Conservation (phyloP, 1,284 basidiomycete genomes). For the Malassezia sympodialis region DNA sequence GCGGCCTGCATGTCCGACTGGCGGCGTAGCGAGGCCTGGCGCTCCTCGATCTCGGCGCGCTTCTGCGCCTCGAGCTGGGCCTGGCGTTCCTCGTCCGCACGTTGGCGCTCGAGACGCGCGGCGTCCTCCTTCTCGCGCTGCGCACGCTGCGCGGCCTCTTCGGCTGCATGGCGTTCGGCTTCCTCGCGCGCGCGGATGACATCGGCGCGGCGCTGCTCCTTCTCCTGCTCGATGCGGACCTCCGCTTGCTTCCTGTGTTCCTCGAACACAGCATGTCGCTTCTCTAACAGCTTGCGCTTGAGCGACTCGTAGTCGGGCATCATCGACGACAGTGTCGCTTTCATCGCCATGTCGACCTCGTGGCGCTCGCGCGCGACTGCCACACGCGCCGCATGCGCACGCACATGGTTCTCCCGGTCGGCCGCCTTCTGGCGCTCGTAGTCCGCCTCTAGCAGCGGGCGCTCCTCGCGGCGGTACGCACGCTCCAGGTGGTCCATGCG, state of each 20-base stretch:
- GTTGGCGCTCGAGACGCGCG: constrained; percentile 24
- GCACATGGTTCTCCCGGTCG: constrained; percentile 58
- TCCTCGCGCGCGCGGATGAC: constrained; percentile 32
- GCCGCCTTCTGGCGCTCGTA: constrained; percentile 74
- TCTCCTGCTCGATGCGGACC: constrained; percentile 73
- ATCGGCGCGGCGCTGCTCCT: constrained; percentile 57
- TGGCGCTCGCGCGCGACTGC: constrained; percentile 60
- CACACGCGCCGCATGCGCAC: constrained; percentile 50
- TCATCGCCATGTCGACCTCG: constrained; percentile 63
- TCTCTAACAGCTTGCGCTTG: constrained; percentile 57
- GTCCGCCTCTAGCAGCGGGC: constrained; percentile 72
- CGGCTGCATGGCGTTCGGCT: constrained; percentile 33
- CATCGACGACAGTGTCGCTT: constrained; percentile 67
- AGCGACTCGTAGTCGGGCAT: constrained; percentile 63
- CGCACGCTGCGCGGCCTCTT: constrained; percentile 17
- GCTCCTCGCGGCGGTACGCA: constrained; percentile 87
- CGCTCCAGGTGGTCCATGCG: constrained; percentile 92
- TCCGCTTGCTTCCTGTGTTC: constrained; percentile 57
- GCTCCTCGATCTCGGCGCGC: constrained; percentile 43
- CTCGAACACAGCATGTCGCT: constrained; percentile 64
- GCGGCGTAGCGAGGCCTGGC: constrained; percentile 35
- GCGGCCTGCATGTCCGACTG: constrained; percentile 34
- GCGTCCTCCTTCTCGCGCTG: constrained; percentile 17
- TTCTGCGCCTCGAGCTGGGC: constrained; percentile 43
- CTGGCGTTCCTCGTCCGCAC: constrained; percentile 35